Conservation (phyloP, 371 early-diverging fungal genomes). For the Lichtheimia ornata region DNA sequence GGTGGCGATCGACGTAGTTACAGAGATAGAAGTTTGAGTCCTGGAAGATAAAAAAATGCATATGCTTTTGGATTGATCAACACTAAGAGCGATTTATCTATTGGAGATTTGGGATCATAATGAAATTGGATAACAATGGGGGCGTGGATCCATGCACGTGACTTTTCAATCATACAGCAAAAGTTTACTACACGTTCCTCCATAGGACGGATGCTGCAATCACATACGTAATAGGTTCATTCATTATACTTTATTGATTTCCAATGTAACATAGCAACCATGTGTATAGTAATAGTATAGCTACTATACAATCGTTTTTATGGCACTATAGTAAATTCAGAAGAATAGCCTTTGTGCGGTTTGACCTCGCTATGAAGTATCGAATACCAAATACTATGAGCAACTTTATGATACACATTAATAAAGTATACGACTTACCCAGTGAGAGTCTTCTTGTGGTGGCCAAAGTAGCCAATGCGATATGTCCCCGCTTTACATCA, state of each 20-base stretch:
- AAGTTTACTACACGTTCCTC: too few species aligned
- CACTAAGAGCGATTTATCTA: too few species aligned
- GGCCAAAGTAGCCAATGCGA: constrained; percentile 41
- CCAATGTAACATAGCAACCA: too few species aligned
- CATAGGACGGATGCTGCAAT: too few species aligned
- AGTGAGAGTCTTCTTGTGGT: constrained; percentile 23
- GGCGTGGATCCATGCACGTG: too few species aligned
- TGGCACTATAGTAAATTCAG: constrained; percentile 7
- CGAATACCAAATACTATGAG: background rate
- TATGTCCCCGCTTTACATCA: constrained; percentile 29
- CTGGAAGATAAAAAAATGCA: constrained; percentile 13
- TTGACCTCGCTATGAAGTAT: constrained; percentile 4
- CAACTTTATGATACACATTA: background rate
- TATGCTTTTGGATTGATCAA: background rate
- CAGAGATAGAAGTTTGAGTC: constrained; percentile 23
- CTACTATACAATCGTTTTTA: too few species aligned
- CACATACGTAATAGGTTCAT: too few species aligned
- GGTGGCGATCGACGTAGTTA: constrained; percentile 13
- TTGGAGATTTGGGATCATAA: too few species aligned
- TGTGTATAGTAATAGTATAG: too few species aligned
- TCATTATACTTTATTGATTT: too few species aligned
- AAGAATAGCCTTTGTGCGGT: constrained; percentile 17
- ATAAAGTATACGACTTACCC: constrained; percentile 24
- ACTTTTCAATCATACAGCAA: too few species aligned
- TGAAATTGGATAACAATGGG: too few species aligned